Base-by-base conservation (phyloP, 371 early-diverging fungal genomes). In the Phascolomyces articulosus region DNA sequence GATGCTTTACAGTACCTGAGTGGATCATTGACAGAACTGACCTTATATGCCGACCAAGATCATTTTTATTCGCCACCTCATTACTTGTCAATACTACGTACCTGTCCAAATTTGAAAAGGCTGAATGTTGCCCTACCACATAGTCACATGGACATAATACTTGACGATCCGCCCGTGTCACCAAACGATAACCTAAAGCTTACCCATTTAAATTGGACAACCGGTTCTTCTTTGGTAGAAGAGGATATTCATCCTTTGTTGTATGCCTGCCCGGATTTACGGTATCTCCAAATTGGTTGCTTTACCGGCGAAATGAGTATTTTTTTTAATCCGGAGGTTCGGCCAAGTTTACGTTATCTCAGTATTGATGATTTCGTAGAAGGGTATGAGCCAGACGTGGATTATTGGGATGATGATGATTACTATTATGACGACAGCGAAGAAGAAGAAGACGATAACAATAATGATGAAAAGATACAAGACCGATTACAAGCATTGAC, bases 131-230 rank as follows among this genome's bases (percentile, higher is more conserved):
- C 24, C 10, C 7, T 51, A n/a, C 51, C 51, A 51, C 51, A 24
- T 24, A 24, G 23, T 24, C 24, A 51, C 51, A 24, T 51, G 44
- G 18, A 8, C 23, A 7, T 18, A 8, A 13, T 51, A 51, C 24
- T 24, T n/a, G 51, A 24, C 51, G 51, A 51, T 20, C 51, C 51
- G 24, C 24, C 24, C 26, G 51, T 51, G 26, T 24, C 23, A 51
- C 51, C 51, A n/a, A 44, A 44, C 44, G 16, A n/a, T 23, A 51
- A 51, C 24, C 23, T 51, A 23, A 7, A 51, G 6, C 51, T 51
- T 11, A 51, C 51, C 24, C 51, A 51, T 51, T 51, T 51, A 23
- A 51, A 51, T 23, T 51, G 51, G 51, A 51, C 24, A 51, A 51
- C 51, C 9, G 51, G 51, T 18, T 23, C 23, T 3, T 20, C 23